Evolutionary conservation across 257 asterid species (phyloP).

Genomic region (Solanum habrochaites): DNA sequence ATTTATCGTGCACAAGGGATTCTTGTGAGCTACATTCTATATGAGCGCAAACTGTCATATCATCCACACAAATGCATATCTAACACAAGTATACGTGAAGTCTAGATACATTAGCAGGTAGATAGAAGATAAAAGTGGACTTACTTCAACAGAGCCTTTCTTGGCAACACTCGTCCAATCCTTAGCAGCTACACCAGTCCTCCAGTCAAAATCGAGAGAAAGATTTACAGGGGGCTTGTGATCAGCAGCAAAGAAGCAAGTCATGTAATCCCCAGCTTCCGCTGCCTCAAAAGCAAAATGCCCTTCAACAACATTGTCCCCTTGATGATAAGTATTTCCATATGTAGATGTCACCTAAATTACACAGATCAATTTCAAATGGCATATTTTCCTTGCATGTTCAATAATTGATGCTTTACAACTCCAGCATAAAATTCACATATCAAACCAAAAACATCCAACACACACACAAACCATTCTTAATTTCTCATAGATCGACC

Average conservation of each 20-base stretch:
- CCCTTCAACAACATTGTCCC: slow-evolving; percentile 74
- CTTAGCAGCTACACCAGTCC: slow-evolving; percentile 89
- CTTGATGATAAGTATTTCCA: slow-evolving; percentile 73
- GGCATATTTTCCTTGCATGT: neutral
- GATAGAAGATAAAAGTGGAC: neutral
- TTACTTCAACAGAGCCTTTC: slow-evolving; percentile 89
- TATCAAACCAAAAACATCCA: neutral
- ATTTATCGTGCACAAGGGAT: neutral
- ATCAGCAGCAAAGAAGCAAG: slow-evolving; percentile 76
- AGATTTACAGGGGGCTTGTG: slow-evolving; percentile 49
- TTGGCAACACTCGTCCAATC: slow-evolving; percentile 90
- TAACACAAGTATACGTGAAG: neutral
- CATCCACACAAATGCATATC: neutral
- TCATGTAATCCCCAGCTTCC: slow-evolving; percentile 81
- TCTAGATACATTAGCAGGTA: neutral
- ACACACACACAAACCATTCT: neutral
- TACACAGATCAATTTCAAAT: neutral
- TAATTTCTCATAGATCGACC: neutral
- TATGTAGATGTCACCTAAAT: slow-evolving; percentile 70
- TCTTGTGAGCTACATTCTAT: neutral
- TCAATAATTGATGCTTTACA: neutral
- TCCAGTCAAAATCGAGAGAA: slow-evolving; percentile 83
- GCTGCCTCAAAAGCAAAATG: slow-evolving; percentile 72
- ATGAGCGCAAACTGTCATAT: neutral
- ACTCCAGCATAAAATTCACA: neutral